Evolutionary conservation across 2,329 filamentous ascomycete species (phyloP).

Genomic region (Monosporascus cannonballus): DNA sequence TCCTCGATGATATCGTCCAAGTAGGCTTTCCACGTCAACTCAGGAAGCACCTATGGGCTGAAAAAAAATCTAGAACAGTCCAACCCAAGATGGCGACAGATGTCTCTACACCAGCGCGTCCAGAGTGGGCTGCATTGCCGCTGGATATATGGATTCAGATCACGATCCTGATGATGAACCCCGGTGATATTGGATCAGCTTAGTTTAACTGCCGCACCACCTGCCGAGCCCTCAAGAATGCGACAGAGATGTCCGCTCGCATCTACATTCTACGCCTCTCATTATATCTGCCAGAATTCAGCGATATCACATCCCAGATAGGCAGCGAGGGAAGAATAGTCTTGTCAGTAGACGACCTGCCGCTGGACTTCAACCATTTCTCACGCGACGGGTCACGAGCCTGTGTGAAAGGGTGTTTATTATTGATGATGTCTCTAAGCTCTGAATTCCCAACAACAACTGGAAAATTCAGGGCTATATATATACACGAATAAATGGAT

Average conservation of each 20-base stretch:
- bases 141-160: not conserved
- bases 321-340: no score
- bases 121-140: not conserved
- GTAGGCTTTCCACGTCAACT: no score
- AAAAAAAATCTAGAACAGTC: not conserved
- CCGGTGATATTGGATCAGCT: not conserved
- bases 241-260: not conserved
- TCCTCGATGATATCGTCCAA: no score
- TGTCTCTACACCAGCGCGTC: not conserved
- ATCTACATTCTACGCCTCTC: not conserved
- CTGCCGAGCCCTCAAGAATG: not conserved
- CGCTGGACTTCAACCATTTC: not conserved
- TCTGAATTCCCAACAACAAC: no score
- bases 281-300: not conserved
- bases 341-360: not conserved
- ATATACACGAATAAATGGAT: no score
- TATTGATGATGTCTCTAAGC: no score
- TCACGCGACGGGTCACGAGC: not conserved
- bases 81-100: not conserved
- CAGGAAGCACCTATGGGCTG: no score
- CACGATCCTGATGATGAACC: not conserved
- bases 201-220: not conserved
- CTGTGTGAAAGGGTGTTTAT: no score
- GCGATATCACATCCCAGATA: no score
- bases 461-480: no score